Evolutionary conservation across 2,329 filamentous ascomycete species (phyloP), one percentile per base, ranked within the genome.

Genomic region (Cladophialophora yegresii): DNA sequence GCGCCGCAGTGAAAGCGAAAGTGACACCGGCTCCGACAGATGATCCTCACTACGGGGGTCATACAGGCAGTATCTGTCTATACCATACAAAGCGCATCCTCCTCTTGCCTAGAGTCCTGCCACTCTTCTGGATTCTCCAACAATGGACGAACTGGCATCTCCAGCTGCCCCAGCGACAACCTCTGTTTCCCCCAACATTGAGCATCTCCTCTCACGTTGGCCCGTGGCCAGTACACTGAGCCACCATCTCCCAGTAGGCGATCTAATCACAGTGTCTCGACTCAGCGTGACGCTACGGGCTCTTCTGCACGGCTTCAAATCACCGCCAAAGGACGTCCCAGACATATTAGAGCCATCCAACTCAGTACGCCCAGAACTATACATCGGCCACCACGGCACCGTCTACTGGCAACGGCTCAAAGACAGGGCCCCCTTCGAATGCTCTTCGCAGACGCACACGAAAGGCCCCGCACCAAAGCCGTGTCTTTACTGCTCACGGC

Each of bases 401-500:
- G n/a, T 61, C 6, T 72, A 73, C 51, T 75, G 73, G 73, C 65
- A 70, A 47, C 63, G 63, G n/a, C 66, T 75, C 33, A 75, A 75
- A 59, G 59, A 54, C 3, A 58, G 54, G 22, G 67, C 71, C 13
- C 64, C 64, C 4, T 71, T 71, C 62, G 61, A 66, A 32, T 75
- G 73, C 62, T 70, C 70, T 1, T 72, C 72, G 26, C 59, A 43
- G 8, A 67, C 61, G 12, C 73, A 75, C 56, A 71, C 67, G 30
- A 72, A 70, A 56, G 71, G 71, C 2, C 58, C 61, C n/a, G 13
- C 12, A 20, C 66, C 66, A 13, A 65, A 66, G 22, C 64, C 71
- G 28, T 75, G 73, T 61, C 70, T 67, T 13, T 73, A 70, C 61
- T 75, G 73, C 58, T 74, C 72, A 13, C 68, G 65, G 56, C 73